Evolutionary conservation across 495 filamentous ascomycete species (phyloP), one percentile per base, ranked within the genome.

Genomic region (Friedmanniomyces simplex): DNA sequence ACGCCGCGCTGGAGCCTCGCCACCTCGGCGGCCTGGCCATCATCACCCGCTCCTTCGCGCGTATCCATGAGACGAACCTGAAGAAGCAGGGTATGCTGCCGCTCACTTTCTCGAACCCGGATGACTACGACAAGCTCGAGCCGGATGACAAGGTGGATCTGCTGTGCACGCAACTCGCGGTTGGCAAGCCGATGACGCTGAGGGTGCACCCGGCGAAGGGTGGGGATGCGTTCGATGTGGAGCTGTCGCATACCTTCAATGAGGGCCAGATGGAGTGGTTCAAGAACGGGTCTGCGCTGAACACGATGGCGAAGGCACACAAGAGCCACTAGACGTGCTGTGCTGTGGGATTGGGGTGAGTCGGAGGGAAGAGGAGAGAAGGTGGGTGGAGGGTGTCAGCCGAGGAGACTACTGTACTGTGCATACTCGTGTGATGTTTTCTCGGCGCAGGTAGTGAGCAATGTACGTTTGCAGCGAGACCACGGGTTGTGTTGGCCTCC

Each of bases 71-170:
- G 79, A 98, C 93, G 77, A 98, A 98, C 82, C 76, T 98, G 77
- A 98, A 98, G 88, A 98, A 98, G 85, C 93, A 98, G 82, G 93
- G 93, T 77, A 93, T 98, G 89, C 88, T 98, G 76, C 93, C 93
- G 67, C 80, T 98, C 50, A 96, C 90, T 63, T 98, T 98, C 76
- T 70, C 81, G 52, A 84, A 96, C 68, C 93, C 94, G 25, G 94
- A 84, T 69, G 93, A 98, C 74, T 98, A 98, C 74, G 93, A 98
- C 72, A 93, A 87, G 79, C 95, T 98, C 76, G 79, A 86, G 68
- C 88, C 89, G 61, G 84, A 90, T 28, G 94, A 96, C 80, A 91
- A 84, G 74, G 82, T 96, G 63, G 88, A 95, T 70, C 76, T 98
- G 24, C 71, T 89, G 69, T 89, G 84, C 82, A 96, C 94, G 20